Conservation (phyloP, 495 filamentous ascomycete species). For the Penicillium argentinense region DNA sequence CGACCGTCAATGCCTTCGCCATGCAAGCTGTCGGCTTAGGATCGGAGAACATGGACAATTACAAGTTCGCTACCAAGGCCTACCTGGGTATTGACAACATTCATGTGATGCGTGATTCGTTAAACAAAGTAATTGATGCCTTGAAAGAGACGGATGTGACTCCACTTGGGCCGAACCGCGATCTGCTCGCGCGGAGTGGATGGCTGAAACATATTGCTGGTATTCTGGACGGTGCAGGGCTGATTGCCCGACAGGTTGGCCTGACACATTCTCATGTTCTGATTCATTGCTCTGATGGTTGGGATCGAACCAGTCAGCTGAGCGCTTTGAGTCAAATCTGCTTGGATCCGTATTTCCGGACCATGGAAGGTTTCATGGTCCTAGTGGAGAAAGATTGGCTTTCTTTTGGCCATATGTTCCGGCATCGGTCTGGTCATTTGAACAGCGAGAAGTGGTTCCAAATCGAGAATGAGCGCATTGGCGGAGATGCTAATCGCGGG, state of each 20-base stretch:
- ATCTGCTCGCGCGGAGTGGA: slow-evolving; percentile 76
- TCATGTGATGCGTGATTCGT: slow-evolving; percentile 93
- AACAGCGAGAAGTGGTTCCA: slow-evolving; percentile 95
- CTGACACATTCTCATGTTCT: slow-evolving; percentile 91
- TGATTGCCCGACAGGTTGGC: slow-evolving; percentile 87
- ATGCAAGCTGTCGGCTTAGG: slow-evolving; percentile 95
- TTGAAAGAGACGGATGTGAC: slow-evolving; percentile 92
- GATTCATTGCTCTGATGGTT: slow-evolving; percentile 97
- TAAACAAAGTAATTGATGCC: slow-evolving; percentile 85
- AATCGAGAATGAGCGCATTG: slow-evolving; percentile 66
- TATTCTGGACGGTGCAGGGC: slow-evolving; percentile 76
- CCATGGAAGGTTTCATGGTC: slow-evolving; percentile 92
- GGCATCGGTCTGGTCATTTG: slow-evolving; percentile 79
- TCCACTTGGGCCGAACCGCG: slow-evolving; percentile 77
- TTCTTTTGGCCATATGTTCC: slow-evolving; percentile 97
- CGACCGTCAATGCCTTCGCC: slow-evolving; percentile 90
- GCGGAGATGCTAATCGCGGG: slow-evolving; percentile 42
- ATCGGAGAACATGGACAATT: slow-evolving; percentile 98
- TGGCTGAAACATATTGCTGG: slow-evolving; percentile 91
- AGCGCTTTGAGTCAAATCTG: slow-evolving; percentile 93
- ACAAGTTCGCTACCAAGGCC: slow-evolving; percentile 85
- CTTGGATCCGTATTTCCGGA: slow-evolving; percentile 94
- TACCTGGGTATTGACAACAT: slow-evolving; percentile 99
- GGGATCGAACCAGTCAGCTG: slow-evolving; percentile 95
- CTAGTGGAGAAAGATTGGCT: slow-evolving; percentile 98